Conservation (phyloP, 129 eudicot species). For the Artemisia annua region DNA sequence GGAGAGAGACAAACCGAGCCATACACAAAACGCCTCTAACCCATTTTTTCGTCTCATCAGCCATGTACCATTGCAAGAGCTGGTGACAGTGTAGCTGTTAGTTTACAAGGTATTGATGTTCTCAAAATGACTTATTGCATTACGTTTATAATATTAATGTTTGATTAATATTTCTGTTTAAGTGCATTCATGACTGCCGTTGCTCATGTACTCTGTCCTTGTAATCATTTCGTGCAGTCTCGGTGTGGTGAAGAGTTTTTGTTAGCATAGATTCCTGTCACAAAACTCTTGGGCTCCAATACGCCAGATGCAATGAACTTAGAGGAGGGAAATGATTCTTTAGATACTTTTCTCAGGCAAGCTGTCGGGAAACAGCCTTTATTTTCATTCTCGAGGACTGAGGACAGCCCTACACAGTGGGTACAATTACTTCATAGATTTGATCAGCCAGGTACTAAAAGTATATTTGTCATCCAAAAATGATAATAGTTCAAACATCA, state of each 20-base stretch:
- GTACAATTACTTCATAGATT: no score
- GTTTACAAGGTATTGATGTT: no score
- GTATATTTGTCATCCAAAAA: background rate
- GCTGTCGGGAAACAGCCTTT: conserved; percentile 69
- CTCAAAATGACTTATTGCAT: background rate
- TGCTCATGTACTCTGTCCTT: background rate
- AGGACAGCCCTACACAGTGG: no score
- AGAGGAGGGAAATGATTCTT: conserved; percentile 60
- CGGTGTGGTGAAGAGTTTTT: no score
- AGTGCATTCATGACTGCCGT: background rate
- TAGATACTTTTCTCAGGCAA: conserved; percentile 69
- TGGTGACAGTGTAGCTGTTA: no score
- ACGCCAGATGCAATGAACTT: conserved; percentile 61
- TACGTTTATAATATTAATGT: background rate
- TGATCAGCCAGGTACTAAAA: no score
- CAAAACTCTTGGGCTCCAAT: conserved; percentile 44
- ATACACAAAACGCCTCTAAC: no score
- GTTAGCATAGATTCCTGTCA: no score
- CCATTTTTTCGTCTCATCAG: no score
- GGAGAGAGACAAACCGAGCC: no score
- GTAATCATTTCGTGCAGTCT: conserved; percentile 18
- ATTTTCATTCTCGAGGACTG: no score
- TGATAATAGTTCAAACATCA: background rate
- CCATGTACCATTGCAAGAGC: no score
- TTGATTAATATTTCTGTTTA: background rate